These are phyloP conservation scores for Rubia yunnanensis DNA, from an alignment of 257 asterid species.

Conservation along the genomic window DNA sequence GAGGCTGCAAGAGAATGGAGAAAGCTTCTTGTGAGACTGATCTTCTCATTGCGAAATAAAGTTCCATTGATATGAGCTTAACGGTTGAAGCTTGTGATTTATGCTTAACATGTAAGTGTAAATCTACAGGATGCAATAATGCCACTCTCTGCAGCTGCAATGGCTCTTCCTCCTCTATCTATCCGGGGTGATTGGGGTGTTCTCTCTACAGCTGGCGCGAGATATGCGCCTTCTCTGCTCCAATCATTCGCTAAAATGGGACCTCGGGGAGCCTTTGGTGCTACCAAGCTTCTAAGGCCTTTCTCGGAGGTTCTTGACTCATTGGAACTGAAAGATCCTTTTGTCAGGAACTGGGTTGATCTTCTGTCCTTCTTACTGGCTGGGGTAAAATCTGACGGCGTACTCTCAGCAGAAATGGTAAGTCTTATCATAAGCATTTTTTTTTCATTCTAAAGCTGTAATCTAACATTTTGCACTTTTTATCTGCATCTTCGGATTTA, in stretches of 20 bases:
- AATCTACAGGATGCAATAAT: conserved; percentile 69
- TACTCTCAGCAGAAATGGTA: conserved; percentile 97
- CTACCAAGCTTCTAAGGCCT: conserved; percentile 86
- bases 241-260: conserved; percentile 95
- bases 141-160: conserved; percentile 85
- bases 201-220: conserved; percentile 79
- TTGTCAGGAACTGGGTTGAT: conserved; percentile 86
- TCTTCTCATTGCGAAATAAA: conserved; percentile 4
- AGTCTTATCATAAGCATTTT: conserved; percentile 2
- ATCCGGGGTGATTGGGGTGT: conserved; percentile 89
- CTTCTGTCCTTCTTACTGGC: conserved; percentile 92
- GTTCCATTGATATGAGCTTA: neutral
- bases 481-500: conserved; percentile 46
- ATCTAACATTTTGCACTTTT: neutral
- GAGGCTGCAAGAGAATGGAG: conserved; percentile 85
- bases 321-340: conserved; percentile 67
- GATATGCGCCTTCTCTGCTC: conserved; percentile 81
- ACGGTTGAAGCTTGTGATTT: neutral
- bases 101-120: conserved; percentile 7
- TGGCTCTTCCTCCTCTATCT: conserved; percentile 96
- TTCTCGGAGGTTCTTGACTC: conserved; percentile 77
- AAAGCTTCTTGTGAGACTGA: conserved; percentile 75
- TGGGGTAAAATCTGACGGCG: conserved; percentile 86
- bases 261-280: conserved; percentile 82
- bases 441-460: neutral